Conservation (phyloP, 345 rosid genomes). For the Hibiscus mutabilis region DNA sequence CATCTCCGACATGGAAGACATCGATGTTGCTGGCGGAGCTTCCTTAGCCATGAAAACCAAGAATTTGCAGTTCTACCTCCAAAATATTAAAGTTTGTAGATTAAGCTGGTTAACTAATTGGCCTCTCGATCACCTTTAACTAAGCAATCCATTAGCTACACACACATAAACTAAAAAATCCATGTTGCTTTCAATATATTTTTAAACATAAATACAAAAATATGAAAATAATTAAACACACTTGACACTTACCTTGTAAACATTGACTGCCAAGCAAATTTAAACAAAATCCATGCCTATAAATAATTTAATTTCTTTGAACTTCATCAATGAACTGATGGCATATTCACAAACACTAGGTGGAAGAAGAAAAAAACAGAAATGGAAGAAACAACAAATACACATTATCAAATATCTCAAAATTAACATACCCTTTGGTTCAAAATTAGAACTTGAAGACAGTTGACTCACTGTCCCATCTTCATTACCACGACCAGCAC, state of each 20-base stretch:
- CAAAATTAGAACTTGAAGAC: conserved; percentile 1
- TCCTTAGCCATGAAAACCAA: conserved; percentile 16
- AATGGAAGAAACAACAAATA: not conserved
- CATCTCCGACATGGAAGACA: conserved; percentile 36
- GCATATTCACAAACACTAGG: not conserved
- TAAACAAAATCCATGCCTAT: not conserved
- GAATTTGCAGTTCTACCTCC: not conserved
- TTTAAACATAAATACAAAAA: too few species aligned
- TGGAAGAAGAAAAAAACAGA: conserved; percentile 1
- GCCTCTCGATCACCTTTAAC: not conserved
- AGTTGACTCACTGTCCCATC: conserved; percentile 14
- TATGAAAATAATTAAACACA: too few species aligned
- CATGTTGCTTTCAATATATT: too few species aligned
- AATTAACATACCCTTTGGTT: conserved; percentile 19
- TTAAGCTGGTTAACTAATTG: not conserved
- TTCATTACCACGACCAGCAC: not conserved
- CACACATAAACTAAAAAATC: too few species aligned
- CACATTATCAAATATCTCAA: not conserved
- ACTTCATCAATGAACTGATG: not conserved
- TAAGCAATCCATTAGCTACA: not conserved
- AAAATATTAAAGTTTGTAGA: not conserved
- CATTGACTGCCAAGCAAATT: not conserved
- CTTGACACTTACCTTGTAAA: not conserved
- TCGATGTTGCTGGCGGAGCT: conserved; percentile 1
- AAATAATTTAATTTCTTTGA: not conserved